Conservation (phyloP, 1,139 yeast genomes). For the Cylindricascospora bacillispora region DNA sequence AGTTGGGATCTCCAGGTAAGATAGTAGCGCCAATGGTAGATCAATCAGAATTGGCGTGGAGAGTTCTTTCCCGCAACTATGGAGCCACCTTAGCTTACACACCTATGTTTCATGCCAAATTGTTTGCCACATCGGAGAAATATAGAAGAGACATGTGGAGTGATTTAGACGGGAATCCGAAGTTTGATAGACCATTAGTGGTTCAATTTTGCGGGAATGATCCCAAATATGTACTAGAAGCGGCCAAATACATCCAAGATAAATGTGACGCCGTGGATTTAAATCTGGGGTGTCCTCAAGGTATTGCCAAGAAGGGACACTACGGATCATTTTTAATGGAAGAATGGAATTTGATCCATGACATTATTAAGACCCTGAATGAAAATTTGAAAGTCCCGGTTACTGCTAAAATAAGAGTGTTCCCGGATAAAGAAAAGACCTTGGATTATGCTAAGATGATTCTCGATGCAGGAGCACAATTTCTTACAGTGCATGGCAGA, state of each 20-base stretch:
- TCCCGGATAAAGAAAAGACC: constrained; percentile 73
- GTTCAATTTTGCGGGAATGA: constrained; percentile 97
- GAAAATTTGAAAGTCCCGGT: constrained; percentile 70
- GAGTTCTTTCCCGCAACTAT: constrained; percentile 69
- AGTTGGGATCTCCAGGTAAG: constrained; percentile 63
- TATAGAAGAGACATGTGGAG: constrained; percentile 68
- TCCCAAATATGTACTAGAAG: constrained; percentile 67
- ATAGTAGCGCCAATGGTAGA: constrained; percentile 99
- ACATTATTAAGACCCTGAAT: constrained; percentile 61
- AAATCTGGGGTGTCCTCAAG: constrained; percentile 96
- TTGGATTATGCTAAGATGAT: constrained; percentile 84
- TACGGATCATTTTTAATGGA: constrained; percentile 96
- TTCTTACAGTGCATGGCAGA: constrained; percentile 88
- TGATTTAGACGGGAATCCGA: constrained; percentile 56
- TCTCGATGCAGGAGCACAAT: constrained; percentile 90
- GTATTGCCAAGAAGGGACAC: constrained; percentile 87
- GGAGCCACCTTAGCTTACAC: constrained; percentile 94
- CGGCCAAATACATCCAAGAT: constrained; percentile 69
- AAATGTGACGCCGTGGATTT: constrained; percentile 93
- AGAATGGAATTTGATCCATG: constrained; percentile 78
- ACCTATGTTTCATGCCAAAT: constrained; percentile 91
- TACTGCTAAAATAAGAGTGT: constrained; percentile 90
- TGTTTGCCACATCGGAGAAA: constrained; percentile 74
- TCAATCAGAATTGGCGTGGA: constrained; percentile 93
- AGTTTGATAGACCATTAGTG: constrained; percentile 64